Conservation (phyloP, 177 flowering plant species). For the Vitis hybrid region DNA sequence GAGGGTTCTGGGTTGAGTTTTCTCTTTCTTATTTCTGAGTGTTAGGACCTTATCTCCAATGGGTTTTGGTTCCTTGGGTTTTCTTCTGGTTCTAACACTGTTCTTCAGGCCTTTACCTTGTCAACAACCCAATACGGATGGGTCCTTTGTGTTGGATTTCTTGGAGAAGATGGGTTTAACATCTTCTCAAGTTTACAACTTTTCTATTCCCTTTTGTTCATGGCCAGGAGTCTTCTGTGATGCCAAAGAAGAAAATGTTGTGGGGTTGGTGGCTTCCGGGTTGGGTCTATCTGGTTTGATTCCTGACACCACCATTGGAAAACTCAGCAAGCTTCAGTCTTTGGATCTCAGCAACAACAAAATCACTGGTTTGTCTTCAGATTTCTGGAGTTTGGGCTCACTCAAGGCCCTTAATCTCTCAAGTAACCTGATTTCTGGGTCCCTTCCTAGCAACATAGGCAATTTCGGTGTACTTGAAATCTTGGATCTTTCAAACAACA, state of each 20-base stretch:
- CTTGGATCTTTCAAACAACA: constrained; percentile 70
- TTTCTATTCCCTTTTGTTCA: constrained; percentile 60
- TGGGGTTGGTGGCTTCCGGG: constrained; percentile 45
- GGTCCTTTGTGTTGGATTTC: constrained; percentile 62
- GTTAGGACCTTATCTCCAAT: constrained; percentile 27
- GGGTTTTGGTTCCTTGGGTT: constrained; percentile 41
- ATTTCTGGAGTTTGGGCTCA: constrained; percentile 78
- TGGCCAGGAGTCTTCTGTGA: constrained; percentile 76
- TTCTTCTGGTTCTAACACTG: constrained; percentile 39
- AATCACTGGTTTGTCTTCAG: constrained; percentile 69
- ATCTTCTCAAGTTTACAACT: constrained; percentile 36
- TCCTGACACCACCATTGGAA: constrained; percentile 88
- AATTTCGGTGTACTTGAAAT: constrained; percentile 67
- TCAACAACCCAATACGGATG: constrained; percentile 84
- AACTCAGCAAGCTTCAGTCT: constrained; percentile 60
- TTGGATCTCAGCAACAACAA: constrained; percentile 84
- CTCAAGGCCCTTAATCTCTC: constrained; percentile 72
- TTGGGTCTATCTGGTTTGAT: constrained; percentile 67
- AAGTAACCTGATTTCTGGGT: constrained; percentile 58
- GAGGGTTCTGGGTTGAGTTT: background rate
- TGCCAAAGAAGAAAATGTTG: constrained; percentile 33
- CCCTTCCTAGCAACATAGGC: constrained; percentile 65
- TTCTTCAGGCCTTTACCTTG: constrained; percentile 38
- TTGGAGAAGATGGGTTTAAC: constrained; percentile 56
- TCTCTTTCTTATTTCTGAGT: constrained; percentile 1